Conservation (phyloP, 371 early-diverging fungal genomes). For the Mortierella sp. region DNA sequence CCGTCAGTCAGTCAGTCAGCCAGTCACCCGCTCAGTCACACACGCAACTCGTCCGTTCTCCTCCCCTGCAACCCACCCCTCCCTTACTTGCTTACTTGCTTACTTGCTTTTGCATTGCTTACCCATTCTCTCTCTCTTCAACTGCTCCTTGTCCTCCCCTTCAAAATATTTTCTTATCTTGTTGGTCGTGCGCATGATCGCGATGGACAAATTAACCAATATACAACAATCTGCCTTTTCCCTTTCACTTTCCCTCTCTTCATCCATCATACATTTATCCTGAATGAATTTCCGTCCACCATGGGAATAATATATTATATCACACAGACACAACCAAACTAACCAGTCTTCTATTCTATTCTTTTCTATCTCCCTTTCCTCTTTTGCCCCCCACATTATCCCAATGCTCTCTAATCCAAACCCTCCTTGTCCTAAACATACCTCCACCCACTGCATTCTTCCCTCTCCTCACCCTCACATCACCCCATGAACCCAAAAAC, state of each 20-base stretch:
- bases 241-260: not conserved
- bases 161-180: not conserved
- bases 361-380: not conserved
- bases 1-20: not conserved
- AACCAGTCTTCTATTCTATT: not conserved
- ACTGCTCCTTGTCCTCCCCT: not conserved
- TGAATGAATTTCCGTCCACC: no score
- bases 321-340: not conserved
- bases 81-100: not conserved
- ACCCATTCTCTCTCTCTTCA: not conserved
- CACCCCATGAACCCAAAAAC: slow-evolving; percentile 12
- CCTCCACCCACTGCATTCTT: not conserved
- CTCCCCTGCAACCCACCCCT: not conserved
- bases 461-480: not conserved
- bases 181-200: not conserved
- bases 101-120: slow-evolving; percentile 1
- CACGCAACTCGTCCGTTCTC: not conserved
- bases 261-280: no score
- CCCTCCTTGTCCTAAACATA: not conserved
- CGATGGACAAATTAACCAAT: not conserved
- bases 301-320: no score
- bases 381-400: not conserved
- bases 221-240: not conserved
- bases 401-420: slow-evolving; percentile 3
- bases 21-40: not conserved